Evolutionary conservation across 139 green algal genomes (phyloP), one percentile per base, ranked within the genome.

Genomic region (Auxenochlorella protothecoides): DNA sequence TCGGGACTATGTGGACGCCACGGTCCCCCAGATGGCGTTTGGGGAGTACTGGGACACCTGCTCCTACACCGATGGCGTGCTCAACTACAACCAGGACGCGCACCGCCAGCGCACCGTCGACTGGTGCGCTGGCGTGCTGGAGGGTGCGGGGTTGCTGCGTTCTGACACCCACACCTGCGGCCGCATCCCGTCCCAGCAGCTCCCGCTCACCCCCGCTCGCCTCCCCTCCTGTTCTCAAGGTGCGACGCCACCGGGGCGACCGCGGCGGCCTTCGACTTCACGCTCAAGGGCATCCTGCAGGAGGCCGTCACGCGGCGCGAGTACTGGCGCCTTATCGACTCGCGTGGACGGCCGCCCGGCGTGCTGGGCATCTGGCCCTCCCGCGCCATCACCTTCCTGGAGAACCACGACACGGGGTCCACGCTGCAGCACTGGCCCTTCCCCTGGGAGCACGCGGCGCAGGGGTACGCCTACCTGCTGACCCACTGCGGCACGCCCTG

Each of bases 31-130:
- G 65, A 84, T 98, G 79, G 83, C 91, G 0, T 89, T 98, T 81
- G 92, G 92, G 9, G 93, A 98, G 83, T 97, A 89, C 81, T 98
- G 93, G 93, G 92, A 97, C 84, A 89, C 89, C 59, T 96, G 90
- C 73, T 89, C 91, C 55, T 97, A 97, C 87, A 93, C 85, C 3
- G 90, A 96, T 69, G 88, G 91, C 12, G 92, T 97, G 79, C 88
- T 97, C n/a, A 93, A 96, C 80, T 97, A 97, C 81, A 97, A 97
- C 85, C 93, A 98, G 83, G 83, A 96, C 79, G 57, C 67, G 5
- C 91, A 96, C 84, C 78, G 93, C 9, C 92, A 97, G 84, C 86
- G 89, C 72, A 97, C 88, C 27, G 83, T 96, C 68, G 89, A 96
- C 85, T 97, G 93, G 93, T 92, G 27, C 27, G 27, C 27, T 44